Percentiles rank a stretch among this genome's conserved stretches.
Evolutionary conservation across 2,329 filamentous ascomycete species (phyloP).

Genomic region (Whalleya microplaca): DNA sequence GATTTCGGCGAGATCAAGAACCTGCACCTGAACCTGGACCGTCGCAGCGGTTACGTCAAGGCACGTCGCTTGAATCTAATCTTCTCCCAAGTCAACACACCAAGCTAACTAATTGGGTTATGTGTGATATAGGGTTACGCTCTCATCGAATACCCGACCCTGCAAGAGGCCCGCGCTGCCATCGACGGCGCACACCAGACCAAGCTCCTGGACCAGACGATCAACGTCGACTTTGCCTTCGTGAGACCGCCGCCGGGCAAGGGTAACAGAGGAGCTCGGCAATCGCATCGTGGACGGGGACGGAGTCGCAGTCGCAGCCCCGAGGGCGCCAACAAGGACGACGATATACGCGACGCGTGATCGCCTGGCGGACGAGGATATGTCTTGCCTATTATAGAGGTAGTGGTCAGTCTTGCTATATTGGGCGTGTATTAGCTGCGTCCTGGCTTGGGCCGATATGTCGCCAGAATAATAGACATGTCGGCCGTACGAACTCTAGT

Average conservation of each 20-base stretch:
- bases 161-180: constrained; percentile 78
- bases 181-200: constrained; percentile 78
- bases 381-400: too few relatives aligned
- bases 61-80: constrained; percentile 45
- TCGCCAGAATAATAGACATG: constrained; percentile 36
- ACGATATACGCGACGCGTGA: background rate
- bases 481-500: constrained; percentile 30
- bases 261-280: constrained; percentile 42
- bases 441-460: constrained; percentile 35
- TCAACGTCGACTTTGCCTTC: constrained; percentile 83
- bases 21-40: constrained; percentile 79
- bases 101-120: constrained; percentile 1
- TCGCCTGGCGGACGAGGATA: too few relatives aligned
- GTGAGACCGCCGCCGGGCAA: constrained; percentile 75
- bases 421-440: background rate
- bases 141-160: constrained; percentile 80
- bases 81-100: too few relatives aligned
- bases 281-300: constrained; percentile 35
- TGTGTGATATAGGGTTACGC: constrained; percentile 69
- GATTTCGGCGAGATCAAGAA: constrained; percentile 90
- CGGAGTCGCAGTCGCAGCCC: constrained; percentile 46
- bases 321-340: constrained; percentile 36
- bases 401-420: too few relatives aligned
- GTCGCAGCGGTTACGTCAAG: constrained; percentile 86
- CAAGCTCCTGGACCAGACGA: constrained; percentile 80